Evolutionary conservation across 306 rosid genomes (phyloP), one percentile per base, ranked within the genome.

Genomic region (Prunus salicina): DNA sequence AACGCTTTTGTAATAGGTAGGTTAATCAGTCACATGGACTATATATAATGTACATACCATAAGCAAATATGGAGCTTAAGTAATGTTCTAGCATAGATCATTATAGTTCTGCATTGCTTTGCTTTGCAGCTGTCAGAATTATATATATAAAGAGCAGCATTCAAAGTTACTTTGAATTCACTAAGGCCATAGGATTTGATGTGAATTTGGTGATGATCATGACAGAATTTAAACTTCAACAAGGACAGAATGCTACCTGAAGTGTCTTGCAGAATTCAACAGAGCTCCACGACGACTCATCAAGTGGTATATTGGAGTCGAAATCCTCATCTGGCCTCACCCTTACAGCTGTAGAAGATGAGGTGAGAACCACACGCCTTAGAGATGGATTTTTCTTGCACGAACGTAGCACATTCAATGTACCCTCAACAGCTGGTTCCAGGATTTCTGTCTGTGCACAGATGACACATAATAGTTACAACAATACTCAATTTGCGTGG

Each of bases 251-350:
- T 51, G 43, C 1, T 68, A 93, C 98, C 90, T 93, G 84, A 14
- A 88, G 85, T 73, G 58, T 81, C 78, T 86, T 81, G 2, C 93
- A 93, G 24, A 83, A 76, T 50, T 91, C 85, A 15, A 82, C 74
- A 25, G 92, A 93, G 79, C 89, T 88, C 97, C 98, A 93, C 8
- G 87, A 82, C 3, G 91, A 91, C 71, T 93, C 96, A 41, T 91
- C 98, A 1, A 93, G 51, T 12, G 92, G 88, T 27, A 81, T 69
- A 15, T 82, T 86, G 7, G 92, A 84, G 66, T 90, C 86, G 78
- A 88, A 68, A 65, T 87, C 93, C 60, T 79, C 52, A 13, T 5
- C 66, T 34, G 32, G 87, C 74, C 89, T 88, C n/a, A 79, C 82
- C 63, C 96, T 86, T 58, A 84, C 79, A 30, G 96, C 83, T 25